A percentile compares a stretch with the other conserved stretches of the same genome.
These are phyloP conservation scores for Elongisporangium undulatum DNA, from an alignment of 352 stramenopile genomes.

Conservation along the genomic window DNA sequence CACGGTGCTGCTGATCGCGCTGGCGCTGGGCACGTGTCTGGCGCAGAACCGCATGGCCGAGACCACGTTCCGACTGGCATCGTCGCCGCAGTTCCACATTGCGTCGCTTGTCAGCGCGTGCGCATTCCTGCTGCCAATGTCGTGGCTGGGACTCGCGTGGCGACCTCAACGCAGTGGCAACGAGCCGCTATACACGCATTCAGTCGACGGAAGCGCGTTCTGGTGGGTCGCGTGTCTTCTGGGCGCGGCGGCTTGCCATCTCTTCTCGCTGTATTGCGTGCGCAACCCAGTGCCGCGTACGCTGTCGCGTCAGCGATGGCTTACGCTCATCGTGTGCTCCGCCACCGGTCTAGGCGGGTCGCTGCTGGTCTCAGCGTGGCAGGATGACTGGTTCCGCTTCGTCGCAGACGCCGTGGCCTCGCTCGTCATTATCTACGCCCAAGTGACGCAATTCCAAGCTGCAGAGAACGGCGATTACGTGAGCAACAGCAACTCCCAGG, in stretches of 20 bases:
- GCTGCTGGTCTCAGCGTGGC: constrained; percentile 27
- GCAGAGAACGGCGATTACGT: constrained; percentile 14
- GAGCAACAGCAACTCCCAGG: constrained; percentile 13
- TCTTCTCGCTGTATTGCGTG: constrained; percentile 23
- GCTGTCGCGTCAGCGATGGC: constrained; percentile 20
- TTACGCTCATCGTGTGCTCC: constrained; percentile 35
- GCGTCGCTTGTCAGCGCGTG: constrained; percentile 30
- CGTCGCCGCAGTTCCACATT: constrained; percentile 30
- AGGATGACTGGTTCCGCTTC: constrained; percentile 52
- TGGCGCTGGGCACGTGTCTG: constrained; percentile 31
- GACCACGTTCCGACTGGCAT: constrained; percentile 15
- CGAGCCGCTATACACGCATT: constrained; percentile 10
- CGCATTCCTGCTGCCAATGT: constrained; percentile 23
- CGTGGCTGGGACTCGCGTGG: constrained; percentile 19
- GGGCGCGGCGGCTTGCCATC: constrained; percentile 4
- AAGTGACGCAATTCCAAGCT: constrained; percentile 24
- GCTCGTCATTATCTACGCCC: constrained; percentile 46
- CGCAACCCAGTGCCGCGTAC: constrained; percentile 17
- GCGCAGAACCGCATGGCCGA: constrained; percentile 17
- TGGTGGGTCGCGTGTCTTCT: constrained; percentile 9
- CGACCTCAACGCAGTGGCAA: constrained; percentile 10
- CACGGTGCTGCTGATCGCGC: constrained; percentile 40
- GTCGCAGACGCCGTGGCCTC: constrained; percentile 27
- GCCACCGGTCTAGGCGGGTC: constrained; percentile 34
- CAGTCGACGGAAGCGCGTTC: background rate